Base-by-base conservation (phyloP, 208 protist species). In the Lotmaria passim region DNA sequence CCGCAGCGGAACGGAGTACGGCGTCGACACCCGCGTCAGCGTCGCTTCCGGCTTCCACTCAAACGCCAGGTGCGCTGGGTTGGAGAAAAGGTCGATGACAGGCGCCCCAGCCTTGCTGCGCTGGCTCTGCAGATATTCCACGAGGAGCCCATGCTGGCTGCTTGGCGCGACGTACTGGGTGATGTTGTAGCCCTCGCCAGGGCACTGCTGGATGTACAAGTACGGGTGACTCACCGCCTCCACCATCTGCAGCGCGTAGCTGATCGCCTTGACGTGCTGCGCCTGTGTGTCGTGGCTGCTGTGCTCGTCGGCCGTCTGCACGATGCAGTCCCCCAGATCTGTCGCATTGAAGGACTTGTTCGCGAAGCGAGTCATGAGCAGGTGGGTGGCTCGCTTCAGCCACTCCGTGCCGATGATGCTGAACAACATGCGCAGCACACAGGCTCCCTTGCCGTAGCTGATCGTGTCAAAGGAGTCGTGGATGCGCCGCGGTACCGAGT, bases 401-500 rank as follows among this genome's bases (percentile, higher is more conserved):
- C 57, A 62, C 46, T 70, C 61, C 7, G 57, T 47, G 31, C 75
- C 81, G 15, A 88, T 62, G 23, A 85, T 50, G 41, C 63, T 74
- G 39, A 75, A 81, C 17, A 98, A 50, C 92, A 97, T 94, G 17
- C 85, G 77, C 41, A 97, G 63, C 24, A 97, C 50, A 33, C 73
- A 58, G 12, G 88, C 82, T 0, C 93, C 93, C 48, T 97, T 97
- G 59, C 63, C 75, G 77, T 95, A 97, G 64, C 71, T 85, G 48
- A 94, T 87, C 26, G 44, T 21, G 69, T 89, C 82, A 63, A 94
- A 92, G 14, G 71, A 78, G 21, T 77, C 69, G 26, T 44, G 43
- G 57, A 94, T 86, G 21, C 52, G 34, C 7, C 75, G 68, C 14
- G 85, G 81, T 3, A 52, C 64, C 6, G 64, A 36, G 77, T 70